These are phyloP conservation scores for Viola odorata DNA, from an alignment of 345 rosid species.

Conservation along the genomic window DNA sequence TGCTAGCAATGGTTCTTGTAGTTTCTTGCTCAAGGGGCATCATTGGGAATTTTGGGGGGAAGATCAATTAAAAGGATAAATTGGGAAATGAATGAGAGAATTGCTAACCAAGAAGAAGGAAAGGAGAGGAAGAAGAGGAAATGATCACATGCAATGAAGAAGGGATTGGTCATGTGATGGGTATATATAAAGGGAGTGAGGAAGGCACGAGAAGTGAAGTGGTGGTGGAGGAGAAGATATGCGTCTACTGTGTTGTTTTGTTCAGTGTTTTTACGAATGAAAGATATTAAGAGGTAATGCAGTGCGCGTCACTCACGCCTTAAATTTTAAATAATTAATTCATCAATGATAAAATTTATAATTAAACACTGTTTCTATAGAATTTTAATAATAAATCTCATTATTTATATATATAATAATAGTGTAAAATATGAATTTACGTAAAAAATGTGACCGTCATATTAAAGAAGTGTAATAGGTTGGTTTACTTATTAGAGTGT, in stretches of 20 bases:
- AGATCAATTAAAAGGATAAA: background rate
- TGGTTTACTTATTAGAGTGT: too few relatives aligned
- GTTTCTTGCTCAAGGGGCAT: conserved; percentile 69
- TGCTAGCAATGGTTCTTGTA: conserved; percentile 9
- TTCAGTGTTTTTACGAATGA: background rate
- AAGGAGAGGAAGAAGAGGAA: background rate
- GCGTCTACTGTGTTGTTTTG: background rate
- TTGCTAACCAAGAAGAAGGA: background rate
- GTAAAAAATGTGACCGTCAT: too few relatives aligned
- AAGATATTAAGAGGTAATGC: background rate
- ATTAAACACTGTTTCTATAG: background rate
- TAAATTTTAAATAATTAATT: conserved; percentile 18
- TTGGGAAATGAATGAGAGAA: background rate
- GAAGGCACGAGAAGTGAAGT: conserved; percentile 38
- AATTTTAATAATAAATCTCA: too few relatives aligned
- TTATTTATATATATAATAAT: too few relatives aligned
- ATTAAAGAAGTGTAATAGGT: too few relatives aligned
- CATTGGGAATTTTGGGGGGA: conserved; percentile 12
- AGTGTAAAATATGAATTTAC: too few relatives aligned
- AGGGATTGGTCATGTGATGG: conserved; percentile 23
- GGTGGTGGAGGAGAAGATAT: conserved; percentile 13
- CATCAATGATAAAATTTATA: background rate
- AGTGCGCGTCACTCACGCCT: background rate
- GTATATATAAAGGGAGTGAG: conserved; percentile 26
- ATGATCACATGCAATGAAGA: conserved; percentile 30